Base-by-base conservation (phyloP, 257 asterid species). In the Anisodus tanguticus region DNA sequence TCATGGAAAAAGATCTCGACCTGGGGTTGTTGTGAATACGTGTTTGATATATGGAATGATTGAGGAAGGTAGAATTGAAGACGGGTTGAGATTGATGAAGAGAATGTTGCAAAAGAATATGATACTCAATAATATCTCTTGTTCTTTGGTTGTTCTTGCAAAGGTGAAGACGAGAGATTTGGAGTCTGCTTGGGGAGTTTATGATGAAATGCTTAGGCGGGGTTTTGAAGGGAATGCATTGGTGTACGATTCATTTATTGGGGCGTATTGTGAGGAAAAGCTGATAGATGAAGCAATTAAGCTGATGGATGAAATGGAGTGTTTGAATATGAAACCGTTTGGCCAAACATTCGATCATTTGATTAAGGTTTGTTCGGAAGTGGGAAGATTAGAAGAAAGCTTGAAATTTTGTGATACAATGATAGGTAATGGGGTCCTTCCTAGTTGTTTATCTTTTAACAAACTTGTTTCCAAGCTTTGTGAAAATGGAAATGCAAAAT, bases 151-250 rank as follows among this genome's bases (percentile, higher is more conserved):
- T 59, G 86, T 93, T 81, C 88, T 92, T 71, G 97, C 94, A 0
- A 94, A 92, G 90, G 89, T 94, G 90, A 91, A 89, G 91, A 88
- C 86, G 90, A 94, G 94, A 71, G 85, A 93, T 70, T 39, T 94
- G 87, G 92, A 87, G 79, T 86, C 88, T 4, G 97, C 97, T 22
- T 83, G 83, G 90, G 87, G 89, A 83, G 87, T 89, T 58, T 90
- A 87, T 58, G 91, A 90, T 11, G 96, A 91, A 85, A 86, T 95
- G 98, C 89, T 89, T 66, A 93, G 89, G 60, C 91, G 98, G 84
- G 97, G 98, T 51, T 94, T 95, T 71, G 82, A 85, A 55, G 93
- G 91, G 80, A 95, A 94, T 86, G 90, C 93, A 68, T 89, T 94
- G 68, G 91, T 92, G 60, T 89, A 89, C 59, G 89, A 91, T 86